phyloP scores from a whole-genome alignment of 2,329 filamentous ascomycete genomes.

The Parastagonospora avenae region DNA sequence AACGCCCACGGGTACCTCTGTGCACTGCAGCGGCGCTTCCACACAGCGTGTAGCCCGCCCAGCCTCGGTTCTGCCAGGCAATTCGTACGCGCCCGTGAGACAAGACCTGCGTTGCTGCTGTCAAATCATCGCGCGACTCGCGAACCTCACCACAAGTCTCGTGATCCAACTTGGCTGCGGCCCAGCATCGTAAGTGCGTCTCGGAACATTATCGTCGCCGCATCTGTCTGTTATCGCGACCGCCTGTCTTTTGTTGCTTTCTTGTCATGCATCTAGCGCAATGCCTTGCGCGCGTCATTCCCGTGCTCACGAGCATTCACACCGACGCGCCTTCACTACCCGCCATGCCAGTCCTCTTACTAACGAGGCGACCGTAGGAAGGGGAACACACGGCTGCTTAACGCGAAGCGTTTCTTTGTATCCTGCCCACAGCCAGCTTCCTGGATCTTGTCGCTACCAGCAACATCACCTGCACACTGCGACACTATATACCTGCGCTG shows the following conservation, averaged over 20 bases:
- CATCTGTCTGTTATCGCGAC: slow-evolving; percentile 8
- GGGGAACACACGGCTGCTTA: slow-evolving; percentile 29
- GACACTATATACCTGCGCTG: slow-evolving; percentile 29
- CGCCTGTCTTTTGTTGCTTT: not conserved
- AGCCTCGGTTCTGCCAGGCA: slow-evolving; percentile 8
- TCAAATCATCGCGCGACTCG: slow-evolving; percentile 30
- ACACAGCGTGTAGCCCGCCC: slow-evolving; percentile 20
- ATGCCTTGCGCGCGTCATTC: not conserved
- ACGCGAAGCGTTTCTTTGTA: slow-evolving; percentile 22
- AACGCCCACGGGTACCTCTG: slow-evolving; percentile 19
- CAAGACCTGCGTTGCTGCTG: slow-evolving; percentile 20
- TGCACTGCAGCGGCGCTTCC: slow-evolving; percentile 19
- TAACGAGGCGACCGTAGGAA: slow-evolving; percentile 27
- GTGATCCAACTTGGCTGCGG: slow-evolving; percentile 43
- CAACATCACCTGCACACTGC: slow-evolving; percentile 36
- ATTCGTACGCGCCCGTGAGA: slow-evolving; percentile 22
- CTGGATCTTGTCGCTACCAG: slow-evolving; percentile 19
- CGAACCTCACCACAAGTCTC: slow-evolving; percentile 36
- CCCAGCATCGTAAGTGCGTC: slow-evolving; percentile 42
- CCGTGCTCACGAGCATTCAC: slow-evolving; percentile 7
- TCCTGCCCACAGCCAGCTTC: slow-evolving; percentile 25
- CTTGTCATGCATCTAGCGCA: not conserved
- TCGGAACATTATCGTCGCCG: slow-evolving; percentile 14
- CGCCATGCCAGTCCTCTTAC: slow-evolving; percentile 23
- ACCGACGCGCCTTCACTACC: slow-evolving; percentile 12